Base-by-base conservation (phyloP, 2,329 filamentous ascomycete species). In the Berkeleyomyces rouxiae region DNA sequence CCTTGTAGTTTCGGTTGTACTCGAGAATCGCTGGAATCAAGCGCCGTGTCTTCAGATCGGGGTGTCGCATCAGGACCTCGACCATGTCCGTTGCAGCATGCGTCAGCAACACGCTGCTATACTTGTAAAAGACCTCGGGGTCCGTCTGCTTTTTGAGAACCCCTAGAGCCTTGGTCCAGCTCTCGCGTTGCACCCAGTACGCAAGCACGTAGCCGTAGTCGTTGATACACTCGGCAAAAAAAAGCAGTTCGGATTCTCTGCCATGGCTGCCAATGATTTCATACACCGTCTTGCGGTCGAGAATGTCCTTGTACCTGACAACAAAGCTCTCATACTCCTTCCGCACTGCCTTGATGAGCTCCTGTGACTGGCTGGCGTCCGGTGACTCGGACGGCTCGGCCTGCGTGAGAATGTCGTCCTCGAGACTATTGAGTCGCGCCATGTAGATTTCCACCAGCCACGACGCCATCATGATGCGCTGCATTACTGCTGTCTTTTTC, bases 371-470 rank as follows among this genome's bases (percentile, higher is more conserved):
- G 2, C 82, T 80, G 0, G 86, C 82, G 68, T 85, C 89, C 47
- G 85, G 76, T 42, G 81, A 83, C 66, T 90, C 88, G 9, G 33
- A 33, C 7, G 62, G 40, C 71, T 96, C 90, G 0, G 90, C 88
- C 69, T 89, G 88, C 0, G 91, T 95, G 46, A 91, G 87, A 66
- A 97, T 92, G 2, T 88, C 91, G 72, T 99, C 93, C 70, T 99
- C 93, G 3, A 99, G 79, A 2, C 88, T 86, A 71, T 99, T 96
- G 49, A 99, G 80, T 73, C 96, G 96, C 4, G 90, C 88, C 90
- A 99, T 99, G 73, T 92, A 99, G 1, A 97, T 81, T 72, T 99
- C 93, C 7, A 96, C 80, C 51, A 99, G 80, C 93, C 93, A 99
- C 67, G 87, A 91, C 1, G 92, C 88, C 67, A 97, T 85, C 90